phyloP scores from a whole-genome alignment of 2,329 filamentous ascomycete genomes.

The Daldinia eschscholtzii region DNA sequence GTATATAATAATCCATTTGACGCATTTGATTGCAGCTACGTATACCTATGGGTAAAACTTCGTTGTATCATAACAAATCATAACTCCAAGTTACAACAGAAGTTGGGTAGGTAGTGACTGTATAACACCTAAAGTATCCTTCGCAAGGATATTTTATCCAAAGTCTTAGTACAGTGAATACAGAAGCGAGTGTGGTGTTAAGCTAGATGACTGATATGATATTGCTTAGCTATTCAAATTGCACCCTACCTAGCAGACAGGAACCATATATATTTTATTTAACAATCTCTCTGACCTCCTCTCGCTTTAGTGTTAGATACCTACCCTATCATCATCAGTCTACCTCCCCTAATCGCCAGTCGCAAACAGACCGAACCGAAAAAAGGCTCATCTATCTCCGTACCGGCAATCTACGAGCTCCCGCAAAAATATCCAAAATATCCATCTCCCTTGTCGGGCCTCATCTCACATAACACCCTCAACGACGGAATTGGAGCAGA shows the following conservation, averaged over 20 bases:
- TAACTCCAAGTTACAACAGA: neutral
- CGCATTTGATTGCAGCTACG: no score
- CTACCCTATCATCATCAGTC: neutral
- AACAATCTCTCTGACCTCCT: neutral
- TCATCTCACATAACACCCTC: neutral
- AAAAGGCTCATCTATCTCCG: neutral
- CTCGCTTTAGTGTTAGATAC: neutral
- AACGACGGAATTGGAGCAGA: neutral
- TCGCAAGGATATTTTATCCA: neutral
- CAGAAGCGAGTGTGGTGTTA: neutral
- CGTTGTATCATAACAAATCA: neutral
- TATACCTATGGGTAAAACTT: neutral
- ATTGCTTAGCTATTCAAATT: neutral
- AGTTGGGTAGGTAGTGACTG: neutral
- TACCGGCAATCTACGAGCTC: neutral
- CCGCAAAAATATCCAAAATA: neutral
- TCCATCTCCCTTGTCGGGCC: neutral
- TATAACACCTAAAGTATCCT: neutral
- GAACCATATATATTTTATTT: neutral
- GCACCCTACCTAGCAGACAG: neutral
- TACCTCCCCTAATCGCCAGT: neutral
- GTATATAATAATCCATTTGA: no score
- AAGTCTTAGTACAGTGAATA: neutral
- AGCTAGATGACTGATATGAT: neutral
- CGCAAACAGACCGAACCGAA: neutral